Conservation (phyloP, 2,329 filamentous ascomycete species). For the Colletotrichum sp. region DNA sequence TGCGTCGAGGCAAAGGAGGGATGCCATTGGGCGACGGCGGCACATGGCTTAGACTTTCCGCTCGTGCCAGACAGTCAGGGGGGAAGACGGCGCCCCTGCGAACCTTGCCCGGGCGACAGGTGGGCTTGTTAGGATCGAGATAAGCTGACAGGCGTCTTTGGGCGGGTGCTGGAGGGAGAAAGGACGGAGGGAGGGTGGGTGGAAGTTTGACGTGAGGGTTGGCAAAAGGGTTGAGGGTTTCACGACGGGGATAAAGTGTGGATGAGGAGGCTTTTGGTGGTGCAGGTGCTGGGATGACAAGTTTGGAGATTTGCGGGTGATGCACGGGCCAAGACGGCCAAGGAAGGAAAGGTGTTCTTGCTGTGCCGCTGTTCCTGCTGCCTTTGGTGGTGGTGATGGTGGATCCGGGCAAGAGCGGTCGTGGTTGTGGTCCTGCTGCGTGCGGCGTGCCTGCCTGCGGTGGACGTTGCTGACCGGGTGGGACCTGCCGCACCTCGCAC, state of each 20-base stretch:
- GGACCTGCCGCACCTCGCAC: neutral
- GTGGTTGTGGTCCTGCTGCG: neutral
- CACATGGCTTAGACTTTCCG: conserved; percentile 4
- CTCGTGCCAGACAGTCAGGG: neutral
- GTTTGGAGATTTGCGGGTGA: conserved; percentile 17
- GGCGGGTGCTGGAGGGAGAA: neutral
- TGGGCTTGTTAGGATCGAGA: neutral
- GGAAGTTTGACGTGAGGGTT: conserved; percentile 1
- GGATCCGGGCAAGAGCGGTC: neutral
- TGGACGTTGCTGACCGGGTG: neutral
- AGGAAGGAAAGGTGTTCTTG: neutral
- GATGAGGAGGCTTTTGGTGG: neutral
- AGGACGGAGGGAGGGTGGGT: neutral
- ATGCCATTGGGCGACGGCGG: neutral
- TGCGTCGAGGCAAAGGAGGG: neutral
- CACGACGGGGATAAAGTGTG: conserved; percentile 10
- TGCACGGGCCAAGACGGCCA: conserved; percentile 6
- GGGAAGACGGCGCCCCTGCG: neutral
- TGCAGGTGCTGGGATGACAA: conserved; percentile 5
- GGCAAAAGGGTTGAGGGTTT: conserved; percentile 4
- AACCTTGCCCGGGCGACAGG: conserved; percentile 13
- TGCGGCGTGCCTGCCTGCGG: neutral
- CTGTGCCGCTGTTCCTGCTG: neutral
- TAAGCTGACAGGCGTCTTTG: neutral
- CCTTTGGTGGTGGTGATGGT: neutral